These are phyloP conservation scores for Hyphodiscus sp. DNA, from an alignment of 2,329 filamentous ascomycete genomes.

Conservation along the genomic window DNA sequence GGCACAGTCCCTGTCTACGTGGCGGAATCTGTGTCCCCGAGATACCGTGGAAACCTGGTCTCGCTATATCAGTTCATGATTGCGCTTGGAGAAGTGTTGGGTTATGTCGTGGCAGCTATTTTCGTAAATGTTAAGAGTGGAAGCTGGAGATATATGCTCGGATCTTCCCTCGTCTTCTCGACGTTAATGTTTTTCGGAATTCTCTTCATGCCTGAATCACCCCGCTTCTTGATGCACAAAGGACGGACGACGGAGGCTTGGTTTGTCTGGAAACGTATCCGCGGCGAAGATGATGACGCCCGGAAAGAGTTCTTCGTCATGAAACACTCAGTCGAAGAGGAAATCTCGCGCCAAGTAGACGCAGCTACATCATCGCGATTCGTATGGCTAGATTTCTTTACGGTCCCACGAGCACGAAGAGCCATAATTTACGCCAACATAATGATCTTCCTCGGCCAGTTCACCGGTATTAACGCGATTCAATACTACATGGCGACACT, in stretches of 20 bases:
- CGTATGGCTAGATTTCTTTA: conserved; percentile 70
- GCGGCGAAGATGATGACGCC: conserved; percentile 51
- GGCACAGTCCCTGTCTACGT: conserved; percentile 72
- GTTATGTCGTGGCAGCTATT: conserved; percentile 66
- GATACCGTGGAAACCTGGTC: conserved; percentile 64
- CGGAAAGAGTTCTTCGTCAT: conserved; percentile 68
- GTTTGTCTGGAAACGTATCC: conserved; percentile 67
- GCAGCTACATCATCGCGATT: conserved; percentile 48
- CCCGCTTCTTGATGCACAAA: conserved; percentile 66
- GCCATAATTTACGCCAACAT: conserved; percentile 62
- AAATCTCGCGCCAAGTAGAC: conserved; percentile 45
- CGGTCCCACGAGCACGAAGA: conserved; percentile 58
- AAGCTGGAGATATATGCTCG: conserved; percentile 69
- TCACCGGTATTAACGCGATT: conserved; percentile 64
- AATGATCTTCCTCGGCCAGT: conserved; percentile 64
- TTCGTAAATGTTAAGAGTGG: conserved; percentile 59
- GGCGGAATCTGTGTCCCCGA: conserved; percentile 62
- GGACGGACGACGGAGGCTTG: conserved; percentile 52
- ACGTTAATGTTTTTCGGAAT: conserved; percentile 57
- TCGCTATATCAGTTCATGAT: conserved; percentile 73
- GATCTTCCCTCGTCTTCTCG: conserved; percentile 64
- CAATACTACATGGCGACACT: conserved; percentile 68
- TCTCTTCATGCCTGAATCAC: conserved; percentile 64
- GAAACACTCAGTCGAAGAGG: conserved; percentile 55
- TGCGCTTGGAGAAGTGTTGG: conserved; percentile 66